phyloP scores from a whole-genome alignment of 768 basidiomycete genomes.

The Termitomyces bulborhizus region DNA sequence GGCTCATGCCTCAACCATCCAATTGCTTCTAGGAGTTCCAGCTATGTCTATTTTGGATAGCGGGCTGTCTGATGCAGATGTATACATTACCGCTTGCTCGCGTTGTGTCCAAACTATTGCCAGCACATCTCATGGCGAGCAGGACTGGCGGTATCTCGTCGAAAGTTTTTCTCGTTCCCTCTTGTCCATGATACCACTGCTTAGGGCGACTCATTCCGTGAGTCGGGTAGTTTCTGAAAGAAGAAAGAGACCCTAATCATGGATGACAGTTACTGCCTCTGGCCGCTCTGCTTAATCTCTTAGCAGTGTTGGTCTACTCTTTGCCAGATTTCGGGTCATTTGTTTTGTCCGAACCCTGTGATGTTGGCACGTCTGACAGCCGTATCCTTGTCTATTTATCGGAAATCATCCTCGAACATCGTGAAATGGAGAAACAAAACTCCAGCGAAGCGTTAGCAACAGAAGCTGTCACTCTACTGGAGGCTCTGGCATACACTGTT shows the following conservation, averaged over 20 bases:
- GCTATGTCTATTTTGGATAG: constrained; percentile 16
- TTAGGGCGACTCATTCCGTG: constrained; percentile 36
- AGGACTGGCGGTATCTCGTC: constrained; percentile 26
- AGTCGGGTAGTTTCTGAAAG: constrained; percentile 14
- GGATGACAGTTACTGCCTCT: constrained; percentile 36
- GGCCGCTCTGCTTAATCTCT: constrained; percentile 46
- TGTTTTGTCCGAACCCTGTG: constrained; percentile 24
- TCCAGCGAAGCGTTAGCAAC: constrained; percentile 29
- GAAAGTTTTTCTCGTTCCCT: constrained; percentile 28
- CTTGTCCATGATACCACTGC: constrained; percentile 29
- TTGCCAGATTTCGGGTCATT: constrained; percentile 41
- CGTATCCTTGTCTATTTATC: constrained; percentile 34
- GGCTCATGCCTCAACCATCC: constrained; percentile 40
- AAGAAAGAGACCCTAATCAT: constrained; percentile 9
- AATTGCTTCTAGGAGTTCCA: constrained; percentile 39
- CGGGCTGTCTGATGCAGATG: constrained; percentile 18
- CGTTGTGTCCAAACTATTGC: constrained; percentile 42
- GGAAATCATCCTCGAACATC: constrained; percentile 33
- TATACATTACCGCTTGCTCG: constrained; percentile 38
- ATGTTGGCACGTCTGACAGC: constrained; percentile 20
- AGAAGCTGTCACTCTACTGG: constrained; percentile 43
- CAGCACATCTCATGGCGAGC: constrained; percentile 20
- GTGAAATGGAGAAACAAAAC: constrained; percentile 25
- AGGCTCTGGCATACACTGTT: constrained; percentile 45
- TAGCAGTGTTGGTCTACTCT: constrained; percentile 38